These are phyloP conservation scores for Cyberlindnera euphorbiiphila DNA, from an alignment of 805 yeast genomes.

Conservation along the genomic window DNA sequence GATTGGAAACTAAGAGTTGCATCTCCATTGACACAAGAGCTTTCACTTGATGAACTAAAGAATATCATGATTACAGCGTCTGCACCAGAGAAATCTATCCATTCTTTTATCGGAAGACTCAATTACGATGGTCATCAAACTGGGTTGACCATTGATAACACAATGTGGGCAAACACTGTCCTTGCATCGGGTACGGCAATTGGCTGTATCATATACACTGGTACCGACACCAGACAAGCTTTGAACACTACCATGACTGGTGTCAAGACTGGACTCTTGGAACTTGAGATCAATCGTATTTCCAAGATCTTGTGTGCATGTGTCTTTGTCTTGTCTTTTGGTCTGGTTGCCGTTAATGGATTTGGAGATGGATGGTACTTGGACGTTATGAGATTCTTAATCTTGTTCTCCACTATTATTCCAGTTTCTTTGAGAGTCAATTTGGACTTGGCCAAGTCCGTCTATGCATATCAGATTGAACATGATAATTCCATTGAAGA, in stretches of 20 bases:
- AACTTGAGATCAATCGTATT: constrained; percentile 82
- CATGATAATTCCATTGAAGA: constrained; percentile 77
- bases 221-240: constrained; percentile 89
- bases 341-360: constrained; percentile 78
- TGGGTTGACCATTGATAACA: constrained; percentile 81
- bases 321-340: constrained; percentile 74
- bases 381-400: constrained; percentile 84
- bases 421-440: constrained; percentile 96
- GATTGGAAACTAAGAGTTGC: constrained; percentile 96
- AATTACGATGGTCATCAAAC: constrained; percentile 52
- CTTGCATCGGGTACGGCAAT: constrained; percentile 90
- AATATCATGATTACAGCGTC: constrained; percentile 61
- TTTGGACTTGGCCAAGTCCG: constrained; percentile 91
- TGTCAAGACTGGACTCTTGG: constrained; percentile 85
- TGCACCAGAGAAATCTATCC: constrained; percentile 84
- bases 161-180: constrained; percentile 98
- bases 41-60: constrained; percentile 47
- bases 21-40: constrained; percentile 62
- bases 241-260: constrained; percentile 87
- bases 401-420: constrained; percentile 89
- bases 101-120: constrained; percentile 73
- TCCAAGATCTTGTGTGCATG: constrained; percentile 86
- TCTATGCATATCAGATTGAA: constrained; percentile 92
- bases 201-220: constrained; percentile 88
- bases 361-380: constrained; percentile 78